Base-by-base conservation (phyloP, 2,329 filamentous ascomycete species). In the Grosmannia penicillata region DNA sequence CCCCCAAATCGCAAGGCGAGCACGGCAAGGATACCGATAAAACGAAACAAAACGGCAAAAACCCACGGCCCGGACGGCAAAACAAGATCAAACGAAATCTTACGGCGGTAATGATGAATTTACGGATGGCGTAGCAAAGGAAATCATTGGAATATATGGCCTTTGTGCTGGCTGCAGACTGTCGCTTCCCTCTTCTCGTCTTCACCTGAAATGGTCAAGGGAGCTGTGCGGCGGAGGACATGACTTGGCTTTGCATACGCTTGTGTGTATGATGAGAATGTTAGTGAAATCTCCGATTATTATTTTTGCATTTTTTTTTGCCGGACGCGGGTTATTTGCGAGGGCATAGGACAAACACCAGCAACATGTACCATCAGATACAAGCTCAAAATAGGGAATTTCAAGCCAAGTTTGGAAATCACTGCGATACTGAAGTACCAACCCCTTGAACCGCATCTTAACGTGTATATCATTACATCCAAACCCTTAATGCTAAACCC, bases 231-330 rank as follows among this genome's bases (percentile, higher is more conserved):
- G 18, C 21, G 18, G 34, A 13, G 22, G 11, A 26, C 21, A 18
- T 36, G 13, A 8, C 23, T 8, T n/a, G 25, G 25, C 11, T 27
- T 13, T n/a, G 27, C 17, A 15, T 29, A 29, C 27, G 27, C n/a
- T 29, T 33, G n/a, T 33, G 24, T 33, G 31, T 33, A 24, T 33
- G 30, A 33, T 33, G 31, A 33, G 31, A 23, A 33, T 33, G 31
- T 33, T 14, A n/a, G 31, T 19, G 6, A 17, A 28, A 36, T 19
- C 25, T 21, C 34, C 34, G 25, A 18, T 19, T 17, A 19, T 18
- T 23, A 18, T 22, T 36, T n/a, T 36, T 29, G 1, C 10, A n/a
- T 36, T n/a, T 23, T 21, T 19, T 25, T 19, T 4, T 27, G 11
- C n/a, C n/a, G n/a, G 28, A 15, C 17, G 8, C 21, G 22, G 30